These are phyloP conservation scores for Trypanosoma conorhini DNA, from an alignment of 208 protist species.

Conservation along the genomic window DNA sequence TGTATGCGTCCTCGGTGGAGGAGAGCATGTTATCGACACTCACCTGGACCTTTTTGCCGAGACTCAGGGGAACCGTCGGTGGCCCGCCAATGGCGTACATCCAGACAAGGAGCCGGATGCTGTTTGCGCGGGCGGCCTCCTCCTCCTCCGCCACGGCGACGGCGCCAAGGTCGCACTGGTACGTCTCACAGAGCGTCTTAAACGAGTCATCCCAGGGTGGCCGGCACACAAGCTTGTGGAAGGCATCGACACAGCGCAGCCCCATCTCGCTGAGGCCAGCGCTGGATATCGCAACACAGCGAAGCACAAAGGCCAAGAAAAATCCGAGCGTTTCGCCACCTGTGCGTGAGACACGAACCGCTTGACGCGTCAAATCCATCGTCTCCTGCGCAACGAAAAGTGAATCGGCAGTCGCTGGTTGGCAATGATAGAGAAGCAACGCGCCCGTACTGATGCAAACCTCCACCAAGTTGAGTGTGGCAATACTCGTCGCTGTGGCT, in stretches of 20 bases:
- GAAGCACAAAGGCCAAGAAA: conserved; percentile 26
- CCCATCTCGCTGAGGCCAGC: conserved; percentile 19
- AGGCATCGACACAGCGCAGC: conserved; percentile 15
- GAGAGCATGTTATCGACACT: conserved; percentile 22
- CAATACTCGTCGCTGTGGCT: background rate
- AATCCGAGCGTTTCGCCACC: conserved; percentile 42
- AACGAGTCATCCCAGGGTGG: conserved; percentile 25
- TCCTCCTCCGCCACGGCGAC: background rate
- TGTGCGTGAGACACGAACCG: background rate
- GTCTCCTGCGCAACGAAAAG: conserved; percentile 23
- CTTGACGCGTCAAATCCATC: conserved; percentile 8
- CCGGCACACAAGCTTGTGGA: conserved; percentile 25
- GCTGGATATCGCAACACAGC: conserved; percentile 12
- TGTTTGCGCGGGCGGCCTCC: conserved; percentile 1
- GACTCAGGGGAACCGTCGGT: conserved; percentile 9
- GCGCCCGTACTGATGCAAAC: conserved; percentile 28
- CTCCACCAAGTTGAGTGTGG: conserved; percentile 9
- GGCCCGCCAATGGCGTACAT: conserved; percentile 21
- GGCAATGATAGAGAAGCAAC: conserved; percentile 29
- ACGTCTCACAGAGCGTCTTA: conserved; percentile 5
- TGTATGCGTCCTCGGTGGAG: conserved; percentile 24
- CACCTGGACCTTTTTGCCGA: conserved; percentile 19
- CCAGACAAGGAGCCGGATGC: conserved; percentile 27
- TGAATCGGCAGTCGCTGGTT: conserved; percentile 19
- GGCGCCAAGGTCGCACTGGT: conserved; percentile 13